Evolutionary conservation across 2,329 filamentous ascomycete genomes (phyloP).

Genomic region (Whalleya microplaca): DNA sequence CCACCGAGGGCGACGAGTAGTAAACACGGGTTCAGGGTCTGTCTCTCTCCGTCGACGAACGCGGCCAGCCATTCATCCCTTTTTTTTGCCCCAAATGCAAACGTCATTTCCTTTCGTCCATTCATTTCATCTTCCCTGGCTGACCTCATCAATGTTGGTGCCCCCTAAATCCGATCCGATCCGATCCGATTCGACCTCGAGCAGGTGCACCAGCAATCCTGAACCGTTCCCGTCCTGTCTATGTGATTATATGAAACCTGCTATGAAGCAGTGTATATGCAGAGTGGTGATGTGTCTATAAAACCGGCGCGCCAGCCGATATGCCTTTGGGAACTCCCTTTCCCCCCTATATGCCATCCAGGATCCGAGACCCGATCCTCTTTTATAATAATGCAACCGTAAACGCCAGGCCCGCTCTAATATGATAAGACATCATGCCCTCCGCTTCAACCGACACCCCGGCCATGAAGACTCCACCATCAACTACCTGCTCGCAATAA

Average conservation of each 20-base stretch:
- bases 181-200: neutral
- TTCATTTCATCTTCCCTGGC: neutral
- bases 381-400: neutral
- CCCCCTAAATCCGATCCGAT: too few relatives aligned
- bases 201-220: neutral
- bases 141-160: neutral
- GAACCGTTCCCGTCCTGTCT: neutral
- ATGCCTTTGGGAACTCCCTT: neutral
- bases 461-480: constrained; percentile 22
- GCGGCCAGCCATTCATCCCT: neutral
- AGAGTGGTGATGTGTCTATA: constrained; percentile 58
- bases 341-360: neutral
- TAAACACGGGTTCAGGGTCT: neutral
- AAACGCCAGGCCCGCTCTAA: neutral
- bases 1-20: neutral
- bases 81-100: neutral
- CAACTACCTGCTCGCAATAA: constrained; percentile 26
- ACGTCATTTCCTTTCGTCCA: neutral
- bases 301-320: constrained; percentile 33
- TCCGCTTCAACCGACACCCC: constrained; percentile 34
- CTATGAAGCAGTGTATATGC: constrained; percentile 36
- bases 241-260: neutral
- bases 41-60: neutral
- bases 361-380: neutral
- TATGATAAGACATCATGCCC: constrained; percentile 6